These are phyloP conservation scores for Hevea brasiliensis DNA, from an alignment of 345 rosid genomes.

Conservation along the genomic window DNA sequence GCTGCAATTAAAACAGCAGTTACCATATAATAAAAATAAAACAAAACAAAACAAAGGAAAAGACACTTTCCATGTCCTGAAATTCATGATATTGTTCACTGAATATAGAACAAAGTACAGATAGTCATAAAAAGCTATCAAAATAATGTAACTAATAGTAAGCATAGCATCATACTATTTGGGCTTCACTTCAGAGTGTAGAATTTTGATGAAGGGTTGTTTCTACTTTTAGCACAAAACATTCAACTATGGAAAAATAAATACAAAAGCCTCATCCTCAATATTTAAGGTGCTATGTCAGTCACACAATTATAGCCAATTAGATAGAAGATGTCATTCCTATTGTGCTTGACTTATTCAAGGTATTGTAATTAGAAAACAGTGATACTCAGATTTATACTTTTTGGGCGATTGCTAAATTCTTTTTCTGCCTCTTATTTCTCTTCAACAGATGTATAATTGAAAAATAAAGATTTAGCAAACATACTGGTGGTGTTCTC, in stretches of 20 bases:
- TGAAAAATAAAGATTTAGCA: not conserved
- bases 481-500: slow-evolving; percentile 88
- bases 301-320: no score
- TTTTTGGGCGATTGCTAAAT: not conserved
- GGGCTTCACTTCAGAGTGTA: not conserved
- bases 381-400: not conserved
- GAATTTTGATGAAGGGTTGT: not conserved
- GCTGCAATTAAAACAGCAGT: not conserved
- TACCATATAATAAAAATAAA: not conserved
- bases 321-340: not conserved
- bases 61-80: not conserved
- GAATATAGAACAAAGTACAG: not conserved
- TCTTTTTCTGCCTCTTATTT: not conserved
- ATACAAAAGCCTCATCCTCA: not conserved
- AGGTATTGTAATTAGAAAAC: not conserved
- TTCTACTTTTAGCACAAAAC: not conserved
- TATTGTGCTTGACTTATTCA: not conserved
- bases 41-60: not conserved
- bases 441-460: not conserved
- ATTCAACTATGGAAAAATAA: not conserved
- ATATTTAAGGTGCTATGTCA: not conserved
- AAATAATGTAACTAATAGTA: not conserved
- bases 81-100: not conserved
- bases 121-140: not conserved
- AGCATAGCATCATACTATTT: not conserved